Evolutionary conservation across 1,284 basidiomycete species (phyloP).

Genomic region (Pseudozyma sp.): DNA sequence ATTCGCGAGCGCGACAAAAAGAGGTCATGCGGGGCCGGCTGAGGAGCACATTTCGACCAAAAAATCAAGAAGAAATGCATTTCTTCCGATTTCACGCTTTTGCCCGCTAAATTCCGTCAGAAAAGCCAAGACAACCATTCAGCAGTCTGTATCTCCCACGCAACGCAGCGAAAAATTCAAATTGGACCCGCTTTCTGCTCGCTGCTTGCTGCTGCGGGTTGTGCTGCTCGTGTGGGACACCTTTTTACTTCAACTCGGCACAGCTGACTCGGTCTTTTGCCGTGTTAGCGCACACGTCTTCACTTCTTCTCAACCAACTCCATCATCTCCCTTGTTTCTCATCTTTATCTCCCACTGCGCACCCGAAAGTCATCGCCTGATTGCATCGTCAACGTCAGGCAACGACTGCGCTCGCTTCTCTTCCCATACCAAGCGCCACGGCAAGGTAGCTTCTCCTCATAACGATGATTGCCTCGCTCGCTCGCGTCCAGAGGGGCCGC

Average conservation of each 20-base stretch:
- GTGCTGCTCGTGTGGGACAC: constrained; percentile 5
- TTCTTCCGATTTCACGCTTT: constrained; percentile 18
- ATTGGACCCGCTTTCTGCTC: background rate
- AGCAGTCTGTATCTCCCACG: background rate
- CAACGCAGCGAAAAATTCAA: background rate
- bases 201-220: constrained; percentile 9
- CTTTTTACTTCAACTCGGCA: background rate
- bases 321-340: background rate
- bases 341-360: background rate
- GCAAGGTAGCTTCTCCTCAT: constrained; percentile 1
- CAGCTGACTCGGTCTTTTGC: constrained; percentile 18
- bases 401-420: background rate
- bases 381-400: background rate
- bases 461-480: constrained; percentile 45
- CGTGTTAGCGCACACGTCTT: background rate
- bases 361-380: constrained; percentile 1
- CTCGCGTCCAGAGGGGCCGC: constrained; percentile 43
- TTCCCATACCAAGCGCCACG: background rate
- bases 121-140: too few species aligned
- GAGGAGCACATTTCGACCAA: background rate
- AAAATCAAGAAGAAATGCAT: constrained; percentile 3
- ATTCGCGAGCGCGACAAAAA: background rate
- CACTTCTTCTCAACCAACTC: background rate
- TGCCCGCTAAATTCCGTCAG: background rate
- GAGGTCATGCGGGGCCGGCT: background rate